phyloP scores from a whole-genome alignment of 768 basidiomycete species.

The Pholiota microspora region DNA sequence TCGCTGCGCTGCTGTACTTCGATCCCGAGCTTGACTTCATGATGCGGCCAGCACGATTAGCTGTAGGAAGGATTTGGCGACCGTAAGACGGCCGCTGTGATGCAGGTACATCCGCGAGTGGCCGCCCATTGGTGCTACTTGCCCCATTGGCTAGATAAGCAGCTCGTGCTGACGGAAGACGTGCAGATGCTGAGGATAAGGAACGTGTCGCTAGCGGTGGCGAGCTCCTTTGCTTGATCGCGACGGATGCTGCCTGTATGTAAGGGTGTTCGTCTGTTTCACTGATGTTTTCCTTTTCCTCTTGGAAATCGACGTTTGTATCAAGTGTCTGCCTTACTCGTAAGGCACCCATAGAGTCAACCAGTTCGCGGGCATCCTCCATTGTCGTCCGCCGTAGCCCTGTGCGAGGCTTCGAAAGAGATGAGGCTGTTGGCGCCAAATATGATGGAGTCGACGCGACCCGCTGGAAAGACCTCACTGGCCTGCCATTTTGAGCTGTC shows the following conservation, averaged over 20 bases:
- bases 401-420: constrained; percentile 32
- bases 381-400: constrained; percentile 39
- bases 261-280: constrained; percentile 38
- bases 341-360: constrained; percentile 17
- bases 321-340: constrained; percentile 27
- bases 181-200: constrained; percentile 21
- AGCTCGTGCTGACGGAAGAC: constrained; percentile 22
- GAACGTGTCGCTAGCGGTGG: constrained; percentile 35
- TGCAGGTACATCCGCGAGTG: constrained; percentile 31
- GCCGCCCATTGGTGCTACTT: constrained; percentile 20
- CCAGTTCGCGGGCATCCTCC: constrained; percentile 36
- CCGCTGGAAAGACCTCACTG: constrained; percentile 60
- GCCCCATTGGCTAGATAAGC: constrained; percentile 21
- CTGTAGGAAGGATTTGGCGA: constrained; percentile 43
- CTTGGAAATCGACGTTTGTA: constrained; percentile 29
- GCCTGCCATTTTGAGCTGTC: constrained; percentile 30
- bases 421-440: constrained; percentile 29
- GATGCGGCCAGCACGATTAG: constrained; percentile 47
- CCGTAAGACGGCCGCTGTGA: constrained; percentile 31
- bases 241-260: constrained; percentile 22
- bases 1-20: constrained; percentile 23
- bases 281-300: constrained; percentile 50
- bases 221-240: constrained; percentile 27
- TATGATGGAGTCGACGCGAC: constrained; percentile 44
- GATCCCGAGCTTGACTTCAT: constrained; percentile 37